Evolutionary conservation across 192 early-diverging fungal species (phyloP).

Genomic region (Backusella westeae): DNA sequence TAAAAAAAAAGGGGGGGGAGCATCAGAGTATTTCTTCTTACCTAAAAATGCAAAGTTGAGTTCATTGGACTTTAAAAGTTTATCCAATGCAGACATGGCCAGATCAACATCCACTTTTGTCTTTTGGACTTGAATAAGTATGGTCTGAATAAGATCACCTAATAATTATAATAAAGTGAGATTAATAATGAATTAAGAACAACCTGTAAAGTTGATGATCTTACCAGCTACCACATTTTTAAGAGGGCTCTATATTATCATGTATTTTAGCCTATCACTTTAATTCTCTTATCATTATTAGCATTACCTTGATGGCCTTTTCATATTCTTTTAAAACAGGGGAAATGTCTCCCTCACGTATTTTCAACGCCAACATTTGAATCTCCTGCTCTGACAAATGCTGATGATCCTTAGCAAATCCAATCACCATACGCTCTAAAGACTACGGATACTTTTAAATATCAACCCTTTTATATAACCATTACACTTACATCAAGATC

Average conservation of each 20-base stretch:
- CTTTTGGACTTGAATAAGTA: constrained; percentile 88
- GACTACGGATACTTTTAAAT: constrained; percentile 41
- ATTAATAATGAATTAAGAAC: not conserved
- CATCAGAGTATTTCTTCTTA: constrained; percentile 1
- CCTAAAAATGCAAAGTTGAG: constrained; percentile 91
- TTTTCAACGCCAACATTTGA: constrained; percentile 46
- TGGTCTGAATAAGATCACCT: constrained; percentile 68
- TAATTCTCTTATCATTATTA: not conserved
- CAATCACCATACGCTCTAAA: constrained; percentile 86
- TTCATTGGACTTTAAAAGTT: constrained; percentile 90
- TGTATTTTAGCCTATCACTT: not conserved
- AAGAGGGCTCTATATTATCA: constrained; percentile 38
- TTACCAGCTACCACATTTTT: constrained; percentile 41
- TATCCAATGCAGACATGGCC: constrained; percentile 90
- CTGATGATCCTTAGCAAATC: constrained; percentile 62
- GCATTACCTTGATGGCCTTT: constrained; percentile 62
- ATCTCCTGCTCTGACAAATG: constrained; percentile 52
- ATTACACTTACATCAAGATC: constrained; percentile 69
- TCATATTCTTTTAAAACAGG: constrained; percentile 79
- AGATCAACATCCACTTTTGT: constrained; percentile 92
- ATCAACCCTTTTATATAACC: not conserved
- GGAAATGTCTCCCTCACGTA: constrained; percentile 77
- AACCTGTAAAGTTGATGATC: no score
- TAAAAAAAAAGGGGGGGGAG: no score
- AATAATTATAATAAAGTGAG: not conserved